Percentiles rank a stretch among this genome's conserved stretches.
Conservation (phyloP, 805 yeast species). For the Kodamaea neixiangensis region DNA sequence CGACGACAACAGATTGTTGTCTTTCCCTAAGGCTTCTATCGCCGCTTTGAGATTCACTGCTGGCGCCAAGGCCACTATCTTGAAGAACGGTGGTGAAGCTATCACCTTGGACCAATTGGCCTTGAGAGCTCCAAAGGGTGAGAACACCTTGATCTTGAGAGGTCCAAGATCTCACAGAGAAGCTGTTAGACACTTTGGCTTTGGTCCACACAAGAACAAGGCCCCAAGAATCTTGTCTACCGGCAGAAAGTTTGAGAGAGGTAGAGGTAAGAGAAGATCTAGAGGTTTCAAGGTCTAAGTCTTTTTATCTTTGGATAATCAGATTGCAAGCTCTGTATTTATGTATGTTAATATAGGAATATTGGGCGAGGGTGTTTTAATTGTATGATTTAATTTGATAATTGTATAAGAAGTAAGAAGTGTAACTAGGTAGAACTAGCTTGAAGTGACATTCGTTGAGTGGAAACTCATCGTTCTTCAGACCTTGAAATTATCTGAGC, state of each 20-base stretch:
- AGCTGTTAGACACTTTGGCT: conserved; percentile 99
- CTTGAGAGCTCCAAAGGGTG: conserved; percentile 98
- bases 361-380: neutral
- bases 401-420: neutral
- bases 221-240: conserved; percentile 97
- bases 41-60: conserved; percentile 99
- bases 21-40: conserved; percentile 94
- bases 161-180: conserved; percentile 99
- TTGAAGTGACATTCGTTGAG: too few species aligned
- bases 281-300: conserved; percentile 99
- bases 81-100: conserved; percentile 99
- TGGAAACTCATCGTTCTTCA: too few species aligned
- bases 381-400: neutral
- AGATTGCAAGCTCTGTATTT: neutral
- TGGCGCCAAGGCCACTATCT: conserved; percentile 96
- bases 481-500: too few species aligned
- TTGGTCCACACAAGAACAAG: conserved; percentile 99
- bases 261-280: conserved; percentile 99
- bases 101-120: conserved; percentile 99
- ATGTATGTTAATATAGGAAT: neutral
- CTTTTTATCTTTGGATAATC: conserved; percentile 5
- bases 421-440: neutral
- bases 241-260: conserved; percentile 99
- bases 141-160: conserved; percentile 96
- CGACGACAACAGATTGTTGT: conserved; percentile 92